Evolutionary conservation across 768 basidiomycete genomes (phyloP).

Genomic region (Podaxis sp.): DNA sequence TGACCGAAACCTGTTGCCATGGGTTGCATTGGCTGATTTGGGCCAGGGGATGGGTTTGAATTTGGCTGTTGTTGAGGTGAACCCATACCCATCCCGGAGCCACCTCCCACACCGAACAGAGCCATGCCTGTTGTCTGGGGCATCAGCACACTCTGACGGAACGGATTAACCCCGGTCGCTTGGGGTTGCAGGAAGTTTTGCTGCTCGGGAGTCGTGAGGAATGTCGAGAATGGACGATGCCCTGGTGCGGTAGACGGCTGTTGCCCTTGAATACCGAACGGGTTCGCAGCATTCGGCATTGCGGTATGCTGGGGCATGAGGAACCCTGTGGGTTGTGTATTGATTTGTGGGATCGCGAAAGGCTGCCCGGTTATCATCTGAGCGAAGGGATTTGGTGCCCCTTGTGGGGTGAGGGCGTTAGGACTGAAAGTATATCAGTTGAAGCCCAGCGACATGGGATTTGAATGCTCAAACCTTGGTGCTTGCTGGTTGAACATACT

Average conservation of each 20-base stretch:
- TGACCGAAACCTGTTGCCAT: slow-evolving; percentile 1
- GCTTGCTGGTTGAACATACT: slow-evolving; percentile 66
- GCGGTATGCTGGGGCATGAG: slow-evolving; percentile 43
- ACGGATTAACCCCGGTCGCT: slow-evolving; percentile 71
- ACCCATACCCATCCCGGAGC: slow-evolving; percentile 12
- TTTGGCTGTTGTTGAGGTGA: slow-evolving; percentile 17
- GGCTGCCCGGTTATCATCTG: slow-evolving; percentile 50
- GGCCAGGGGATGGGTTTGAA: slow-evolving; percentile 11
- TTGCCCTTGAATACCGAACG: slow-evolving; percentile 39
- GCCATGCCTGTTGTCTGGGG: slow-evolving; percentile 61
- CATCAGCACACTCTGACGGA: slow-evolving; percentile 73
- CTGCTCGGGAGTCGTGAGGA: slow-evolving; percentile 43
- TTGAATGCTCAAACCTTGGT: slow-evolving; percentile 39
- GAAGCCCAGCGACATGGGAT: slow-evolving; percentile 1
- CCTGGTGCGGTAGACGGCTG: slow-evolving; percentile 23
- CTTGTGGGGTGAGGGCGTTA: slow-evolving; percentile 48
- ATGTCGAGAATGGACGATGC: slow-evolving; percentile 51
- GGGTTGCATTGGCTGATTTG: not conserved
- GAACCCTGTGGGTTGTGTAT: slow-evolving; percentile 58
- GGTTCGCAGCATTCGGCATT: slow-evolving; percentile 39
- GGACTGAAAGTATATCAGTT: slow-evolving; percentile 31
- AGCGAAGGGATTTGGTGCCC: slow-evolving; percentile 76
- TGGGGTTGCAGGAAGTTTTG: slow-evolving; percentile 50
- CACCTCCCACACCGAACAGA: slow-evolving; percentile 26
- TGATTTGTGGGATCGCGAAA: slow-evolving; percentile 36